Percentiles rank a stretch among this genome's conserved stretches.
phyloP scores from a whole-genome alignment of 1,284 basidiomycete genomes.

The Rhodotorula sp. region DNA sequence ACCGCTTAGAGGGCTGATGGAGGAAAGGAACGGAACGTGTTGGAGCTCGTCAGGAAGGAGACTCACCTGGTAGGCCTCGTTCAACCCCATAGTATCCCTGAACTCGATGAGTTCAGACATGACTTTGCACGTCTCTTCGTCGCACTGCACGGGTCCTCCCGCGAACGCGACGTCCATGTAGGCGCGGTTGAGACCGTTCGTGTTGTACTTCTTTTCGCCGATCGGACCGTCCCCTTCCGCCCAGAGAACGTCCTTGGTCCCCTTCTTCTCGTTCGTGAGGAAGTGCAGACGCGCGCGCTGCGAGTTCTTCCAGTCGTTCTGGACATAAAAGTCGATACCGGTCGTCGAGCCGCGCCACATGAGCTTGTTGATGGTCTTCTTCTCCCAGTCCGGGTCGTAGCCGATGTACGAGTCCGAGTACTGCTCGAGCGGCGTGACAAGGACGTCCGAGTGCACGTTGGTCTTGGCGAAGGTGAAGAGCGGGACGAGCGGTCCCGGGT shows the following conservation, averaged over 20 bases:
- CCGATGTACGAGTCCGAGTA: conserved; percentile 47
- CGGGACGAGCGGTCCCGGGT: conserved; percentile 44
- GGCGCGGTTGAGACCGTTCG: conserved; percentile 28
- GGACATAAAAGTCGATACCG: conserved; percentile 44
- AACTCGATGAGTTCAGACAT: conserved; percentile 44
- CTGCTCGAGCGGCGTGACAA: conserved; percentile 47
- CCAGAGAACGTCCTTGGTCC: conserved; percentile 35
- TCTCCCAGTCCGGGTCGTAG: conserved; percentile 46
- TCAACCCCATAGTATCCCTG: conserved; percentile 44
- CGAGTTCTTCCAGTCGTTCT: conserved; percentile 43
- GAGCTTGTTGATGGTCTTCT: conserved; percentile 48
- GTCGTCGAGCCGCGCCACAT: conserved; percentile 49
- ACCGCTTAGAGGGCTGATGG: not conserved
- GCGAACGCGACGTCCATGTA: conserved; percentile 43
- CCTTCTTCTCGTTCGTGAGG: conserved; percentile 37
- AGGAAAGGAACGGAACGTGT: not conserved
- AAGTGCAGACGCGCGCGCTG: conserved; percentile 46
- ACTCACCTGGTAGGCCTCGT: conserved; percentile 40
- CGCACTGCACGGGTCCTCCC: conserved; percentile 46
- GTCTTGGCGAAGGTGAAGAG: conserved; percentile 48
- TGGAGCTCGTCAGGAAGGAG: not conserved
- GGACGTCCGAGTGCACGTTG: conserved; percentile 45
- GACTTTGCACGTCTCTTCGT: conserved; percentile 44
- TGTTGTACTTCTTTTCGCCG: conserved; percentile 17
- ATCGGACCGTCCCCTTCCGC: conserved; percentile 35